phyloP scores from a whole-genome alignment of 768 basidiomycete species.

The Termitomyces sp. region DNA sequence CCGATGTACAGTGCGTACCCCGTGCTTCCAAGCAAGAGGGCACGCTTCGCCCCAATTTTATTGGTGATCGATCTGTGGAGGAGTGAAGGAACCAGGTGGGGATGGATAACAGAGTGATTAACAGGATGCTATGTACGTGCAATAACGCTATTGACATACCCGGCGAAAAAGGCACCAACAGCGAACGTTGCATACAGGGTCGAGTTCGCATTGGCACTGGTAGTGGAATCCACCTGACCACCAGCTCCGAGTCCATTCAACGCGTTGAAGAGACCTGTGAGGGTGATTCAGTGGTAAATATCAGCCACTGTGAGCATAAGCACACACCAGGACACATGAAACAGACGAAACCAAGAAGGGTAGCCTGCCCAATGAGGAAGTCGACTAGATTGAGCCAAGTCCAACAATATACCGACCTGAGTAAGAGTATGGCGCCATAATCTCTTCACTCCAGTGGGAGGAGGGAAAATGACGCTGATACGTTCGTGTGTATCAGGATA shows the following conservation, averaged over 20 bases:
- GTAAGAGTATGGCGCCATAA: constrained; percentile 49
- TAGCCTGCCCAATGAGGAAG: constrained; percentile 21
- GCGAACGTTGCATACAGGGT: constrained; percentile 60
- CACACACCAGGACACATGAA: constrained; percentile 43
- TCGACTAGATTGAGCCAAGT: background rate
- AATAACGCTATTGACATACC: constrained; percentile 32
- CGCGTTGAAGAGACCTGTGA: constrained; percentile 57
- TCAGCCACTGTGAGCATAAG: background rate
- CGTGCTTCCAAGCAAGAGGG: constrained; percentile 66
- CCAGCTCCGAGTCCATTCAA: constrained; percentile 60
- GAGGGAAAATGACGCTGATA: constrained; percentile 2
- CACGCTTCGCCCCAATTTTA: constrained; percentile 67
- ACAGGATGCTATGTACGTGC: background rate
- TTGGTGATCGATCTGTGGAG: constrained; percentile 68
- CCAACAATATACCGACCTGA: constrained; percentile 29
- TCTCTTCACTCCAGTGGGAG: constrained; percentile 39
- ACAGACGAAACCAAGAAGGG: constrained; percentile 55
- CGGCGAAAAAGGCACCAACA: constrained; percentile 60
- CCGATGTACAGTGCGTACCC: constrained; percentile 78
- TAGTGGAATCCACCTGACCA: constrained; percentile 49
- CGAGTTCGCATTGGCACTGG: constrained; percentile 51
- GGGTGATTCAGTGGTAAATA: background rate
- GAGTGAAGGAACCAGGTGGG: background rate
- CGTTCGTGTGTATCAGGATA: constrained; percentile 16
- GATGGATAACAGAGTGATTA: background rate